Evolutionary conservation across 192 early-diverging fungal species (phyloP).

Genomic region (Gamsiella multidivaricata): DNA sequence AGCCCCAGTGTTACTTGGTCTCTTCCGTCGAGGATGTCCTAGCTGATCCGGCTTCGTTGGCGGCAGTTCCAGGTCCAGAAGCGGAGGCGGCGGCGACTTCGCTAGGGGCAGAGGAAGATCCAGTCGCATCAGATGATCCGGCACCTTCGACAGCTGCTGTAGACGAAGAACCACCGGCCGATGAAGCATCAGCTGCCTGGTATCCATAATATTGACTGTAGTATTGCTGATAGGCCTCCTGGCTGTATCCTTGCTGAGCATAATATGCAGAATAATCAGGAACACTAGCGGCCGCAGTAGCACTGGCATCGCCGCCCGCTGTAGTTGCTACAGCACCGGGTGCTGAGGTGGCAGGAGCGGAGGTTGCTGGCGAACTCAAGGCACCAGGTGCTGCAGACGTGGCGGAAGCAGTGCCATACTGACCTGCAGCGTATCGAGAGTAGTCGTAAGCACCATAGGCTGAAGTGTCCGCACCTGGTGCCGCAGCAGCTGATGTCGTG

Average conservation of each 20-base stretch:
- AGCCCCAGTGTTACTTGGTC: too few relatives aligned
- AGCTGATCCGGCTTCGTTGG: too few relatives aligned
- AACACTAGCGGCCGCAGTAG: slow-evolving; percentile 11
- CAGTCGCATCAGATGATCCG: background rate
- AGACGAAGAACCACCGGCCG: background rate
- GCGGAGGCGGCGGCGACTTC: slow-evolving; percentile 2
- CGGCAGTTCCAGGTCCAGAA: background rate
- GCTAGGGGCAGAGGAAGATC: background rate
- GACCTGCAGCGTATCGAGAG: slow-evolving; percentile 29
- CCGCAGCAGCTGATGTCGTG: background rate
- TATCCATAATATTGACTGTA: slow-evolving; percentile 60
- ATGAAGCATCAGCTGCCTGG: slow-evolving; percentile 10
- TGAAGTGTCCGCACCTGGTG: slow-evolving; percentile 10
- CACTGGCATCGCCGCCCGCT: slow-evolving; percentile 4
- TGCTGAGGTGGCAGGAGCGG: slow-evolving; percentile 1
- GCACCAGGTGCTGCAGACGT: slow-evolving; percentile 6
- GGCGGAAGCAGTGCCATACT: slow-evolving; percentile 29
- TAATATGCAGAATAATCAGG: slow-evolving; percentile 60
- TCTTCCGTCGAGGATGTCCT: background rate
- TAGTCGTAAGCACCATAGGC: slow-evolving; percentile 38
- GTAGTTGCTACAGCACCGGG: slow-evolving; percentile 1
- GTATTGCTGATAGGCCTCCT: slow-evolving; percentile 58
- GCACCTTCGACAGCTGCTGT: slow-evolving; percentile 1
- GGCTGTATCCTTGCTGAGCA: slow-evolving; percentile 51
- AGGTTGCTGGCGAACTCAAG: background rate